These are phyloP conservation scores for Baorangia bicolor DNA, from an alignment of 768 basidiomycete species.

Conservation along the genomic window DNA sequence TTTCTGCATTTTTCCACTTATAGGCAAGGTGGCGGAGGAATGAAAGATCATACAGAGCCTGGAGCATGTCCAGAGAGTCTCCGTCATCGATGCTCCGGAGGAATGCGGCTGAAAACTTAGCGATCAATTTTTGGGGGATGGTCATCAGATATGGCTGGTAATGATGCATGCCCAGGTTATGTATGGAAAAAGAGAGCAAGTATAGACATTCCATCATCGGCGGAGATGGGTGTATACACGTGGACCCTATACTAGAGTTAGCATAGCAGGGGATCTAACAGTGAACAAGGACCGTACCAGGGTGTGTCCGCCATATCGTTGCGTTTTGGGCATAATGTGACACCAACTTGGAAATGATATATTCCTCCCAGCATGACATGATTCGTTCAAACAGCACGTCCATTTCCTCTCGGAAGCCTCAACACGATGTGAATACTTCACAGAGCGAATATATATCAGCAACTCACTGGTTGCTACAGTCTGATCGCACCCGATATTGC, in stretches of 20 bases:
- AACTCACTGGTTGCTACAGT: constrained; percentile 38
- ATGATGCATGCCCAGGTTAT: constrained; percentile 52
- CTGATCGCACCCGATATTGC: constrained; percentile 43
- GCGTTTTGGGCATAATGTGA: constrained; percentile 18
- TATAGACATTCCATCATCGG: constrained; percentile 55
- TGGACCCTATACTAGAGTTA: constrained; percentile 19
- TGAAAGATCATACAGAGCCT: constrained; percentile 45
- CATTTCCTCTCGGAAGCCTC: constrained; percentile 52
- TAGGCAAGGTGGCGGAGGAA: constrained; percentile 46
- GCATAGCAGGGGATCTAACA: constrained; percentile 3
- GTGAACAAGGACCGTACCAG: constrained; percentile 12
- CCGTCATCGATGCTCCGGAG: constrained; percentile 33
- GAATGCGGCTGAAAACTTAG: constrained; percentile 35
- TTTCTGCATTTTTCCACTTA: constrained; percentile 27
- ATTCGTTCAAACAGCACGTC: constrained; percentile 43
- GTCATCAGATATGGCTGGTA: constrained; percentile 34
- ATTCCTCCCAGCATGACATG: constrained; percentile 53
- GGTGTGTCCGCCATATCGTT: not conserved
- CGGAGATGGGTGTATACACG: constrained; percentile 46
- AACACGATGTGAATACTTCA: constrained; percentile 5
- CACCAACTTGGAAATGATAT: constrained; percentile 34
- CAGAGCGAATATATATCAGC: not conserved
- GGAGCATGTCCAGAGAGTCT: constrained; percentile 27
- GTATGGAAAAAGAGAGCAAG: constrained; percentile 50
- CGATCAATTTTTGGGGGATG: constrained; percentile 41